phyloP scores from a whole-genome alignment of 371 early-diverging fungal genomes.

The Rhizopus delemar region DNA sequence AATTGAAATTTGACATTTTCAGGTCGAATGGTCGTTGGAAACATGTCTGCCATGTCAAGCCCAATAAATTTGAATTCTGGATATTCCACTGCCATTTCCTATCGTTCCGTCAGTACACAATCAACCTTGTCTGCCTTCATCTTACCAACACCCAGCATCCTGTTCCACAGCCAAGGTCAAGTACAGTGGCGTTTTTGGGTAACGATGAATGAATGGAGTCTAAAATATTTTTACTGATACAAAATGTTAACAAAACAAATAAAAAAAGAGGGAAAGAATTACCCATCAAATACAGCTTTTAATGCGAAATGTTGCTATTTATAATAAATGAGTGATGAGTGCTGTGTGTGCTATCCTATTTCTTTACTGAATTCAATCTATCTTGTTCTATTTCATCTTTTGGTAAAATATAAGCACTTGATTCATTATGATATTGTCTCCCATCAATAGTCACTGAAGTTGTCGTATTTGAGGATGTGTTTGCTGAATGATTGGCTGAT shows the following conservation, averaged over 20 bases:
- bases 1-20: slow-evolving; percentile 47
- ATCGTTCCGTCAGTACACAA: neutral
- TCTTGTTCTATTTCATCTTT: slow-evolving; percentile 54
- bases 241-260: slow-evolving; percentile 2
- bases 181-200: slow-evolving; percentile 13
- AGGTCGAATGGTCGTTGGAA: slow-evolving; percentile 46
- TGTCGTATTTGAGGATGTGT: slow-evolving; percentile 7
- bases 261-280: neutral
- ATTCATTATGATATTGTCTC: slow-evolving; percentile 41
- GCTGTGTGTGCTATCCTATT: neutral
- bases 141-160: slow-evolving; percentile 35
- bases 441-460: slow-evolving; percentile 40
- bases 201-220: slow-evolving; percentile 16
- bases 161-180: slow-evolving; percentile 34
- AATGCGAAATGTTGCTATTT: slow-evolving; percentile 31
- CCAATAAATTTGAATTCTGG: slow-evolving; percentile 55
- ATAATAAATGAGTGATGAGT: neutral
- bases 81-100: slow-evolving; percentile 63
- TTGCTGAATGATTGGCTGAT: neutral
- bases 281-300: slow-evolving; percentile 25
- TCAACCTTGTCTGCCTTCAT: neutral
- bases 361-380: slow-evolving; percentile 46
- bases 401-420: slow-evolving; percentile 43
- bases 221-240: slow-evolving; percentile 29
- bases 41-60: slow-evolving; percentile 53